Conservation (phyloP, 177 flowering plant species). For the Vitis hybrid region DNA sequence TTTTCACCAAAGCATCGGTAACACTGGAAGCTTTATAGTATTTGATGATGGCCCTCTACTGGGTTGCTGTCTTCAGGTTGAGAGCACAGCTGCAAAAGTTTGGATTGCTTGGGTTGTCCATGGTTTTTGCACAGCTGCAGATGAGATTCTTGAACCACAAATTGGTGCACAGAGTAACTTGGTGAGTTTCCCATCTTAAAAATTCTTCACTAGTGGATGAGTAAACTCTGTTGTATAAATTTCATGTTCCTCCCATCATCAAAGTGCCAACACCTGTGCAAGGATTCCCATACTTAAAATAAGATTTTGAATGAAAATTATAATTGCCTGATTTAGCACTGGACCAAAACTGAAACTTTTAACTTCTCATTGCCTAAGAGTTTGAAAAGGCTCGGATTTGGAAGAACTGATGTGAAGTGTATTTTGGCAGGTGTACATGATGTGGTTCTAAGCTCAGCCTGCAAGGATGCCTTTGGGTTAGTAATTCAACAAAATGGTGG, state of each 20-base stretch:
- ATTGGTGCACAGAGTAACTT: neutral
- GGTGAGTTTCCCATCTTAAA: conserved; percentile 12
- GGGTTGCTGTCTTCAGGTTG: conserved; percentile 17
- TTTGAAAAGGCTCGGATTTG: neutral
- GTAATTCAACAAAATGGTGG: neutral
- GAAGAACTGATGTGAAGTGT: neutral
- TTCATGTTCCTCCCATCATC: conserved; percentile 2
- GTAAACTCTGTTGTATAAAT: neutral
- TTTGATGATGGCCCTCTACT: conserved; percentile 5
- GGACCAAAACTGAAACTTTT: conserved; percentile 3
- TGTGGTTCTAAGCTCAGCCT: conserved; percentile 3
- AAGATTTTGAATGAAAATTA: neutral
- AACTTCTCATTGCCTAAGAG: neutral
- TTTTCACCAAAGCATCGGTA: conserved; percentile 92
- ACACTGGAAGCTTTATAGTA: conserved; percentile 73
- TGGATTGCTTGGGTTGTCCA: conserved; percentile 27
- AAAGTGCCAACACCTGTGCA: neutral
- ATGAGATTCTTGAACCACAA: conserved; percentile 16
- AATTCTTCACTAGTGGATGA: neutral
- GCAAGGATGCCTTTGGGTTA: neutral
- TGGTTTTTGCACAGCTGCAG: conserved; percentile 13
- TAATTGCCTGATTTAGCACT: neutral
- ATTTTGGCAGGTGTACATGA: neutral
- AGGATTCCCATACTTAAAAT: neutral
- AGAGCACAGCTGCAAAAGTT: conserved; percentile 19